Evolutionary conservation across 2,329 filamentous ascomycete species (phyloP), one percentile per base, ranked within the genome.

Genomic region (Trichoderma oligosporum): DNA sequence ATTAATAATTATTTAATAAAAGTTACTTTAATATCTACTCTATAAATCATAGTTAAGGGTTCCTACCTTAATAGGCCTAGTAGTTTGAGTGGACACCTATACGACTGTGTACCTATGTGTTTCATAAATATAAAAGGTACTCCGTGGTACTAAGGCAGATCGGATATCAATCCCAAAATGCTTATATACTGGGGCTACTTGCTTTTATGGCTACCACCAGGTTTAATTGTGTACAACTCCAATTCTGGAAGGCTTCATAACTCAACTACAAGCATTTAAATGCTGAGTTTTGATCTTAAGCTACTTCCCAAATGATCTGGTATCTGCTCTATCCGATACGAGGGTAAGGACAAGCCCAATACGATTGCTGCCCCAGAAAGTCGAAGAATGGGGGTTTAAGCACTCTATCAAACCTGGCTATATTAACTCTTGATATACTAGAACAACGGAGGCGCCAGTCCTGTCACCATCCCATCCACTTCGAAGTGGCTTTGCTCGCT

Each of bases 301-400:
- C 38, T 24, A 14, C 36, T 3, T 48, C 38, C 16, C 38, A 51
- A 44, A 83, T 89, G 86, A 86, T 89, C 74, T 89, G 86, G 86
- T 89, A 88, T 76, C 74, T 91, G 51, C 76, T 91, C 63, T 91
- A 88, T 75, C 87, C 87, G 68, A 77, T 91, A 64, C 81, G 88
- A 81, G 86, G 88, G 87, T 89, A 74, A 72, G 86, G 44, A 59
- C 60, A 36, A 5, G 39, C 20, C 31, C 31, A n/a, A 36, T 27
- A 12, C 12, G n/a, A n/a, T n/a, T n/a, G n/a, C n/a, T n/a, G n/a
- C n/a, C n/a, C n/a, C n/a, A n/a, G n/a, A n/a, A n/a, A n/a, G n/a
- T n/a, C n/a, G n/a, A n/a, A n/a, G n/a, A n/a, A n/a, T n/a, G n/a
- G n/a, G n/a, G n/a, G n/a, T n/a, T n/a, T n/a, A n/a, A 46, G 18